Evolutionary conservation across 306 rosid genomes (phyloP).

Genomic region (Senna tora): DNA sequence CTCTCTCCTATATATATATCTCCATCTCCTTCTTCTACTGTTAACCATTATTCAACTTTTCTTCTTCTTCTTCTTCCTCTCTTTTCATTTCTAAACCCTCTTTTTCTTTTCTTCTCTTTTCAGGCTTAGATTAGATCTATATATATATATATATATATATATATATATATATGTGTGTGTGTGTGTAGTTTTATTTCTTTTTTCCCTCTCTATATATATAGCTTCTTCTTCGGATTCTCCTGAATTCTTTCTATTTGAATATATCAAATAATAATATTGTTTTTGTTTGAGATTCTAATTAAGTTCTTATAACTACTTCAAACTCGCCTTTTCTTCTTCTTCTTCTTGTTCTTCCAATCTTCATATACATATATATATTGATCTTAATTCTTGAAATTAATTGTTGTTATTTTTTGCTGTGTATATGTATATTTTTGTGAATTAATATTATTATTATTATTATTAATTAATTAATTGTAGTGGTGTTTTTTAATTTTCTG

Average conservation of each 20-base stretch:
- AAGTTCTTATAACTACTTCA: too few relatives aligned
- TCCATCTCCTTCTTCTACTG: constrained; percentile 39
- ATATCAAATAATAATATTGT: background rate
- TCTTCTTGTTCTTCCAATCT: background rate
- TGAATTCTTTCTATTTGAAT: constrained; percentile 19
- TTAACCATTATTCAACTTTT: constrained; percentile 39
- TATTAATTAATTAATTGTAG: too few relatives aligned
- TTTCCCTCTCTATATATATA: too few relatives aligned
- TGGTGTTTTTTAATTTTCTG: background rate
- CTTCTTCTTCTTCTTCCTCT: background rate
- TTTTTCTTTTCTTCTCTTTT: background rate
- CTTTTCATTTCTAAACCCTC: background rate
- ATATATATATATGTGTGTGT: too few relatives aligned
- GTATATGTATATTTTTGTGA: too few relatives aligned
- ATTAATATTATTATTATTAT: too few relatives aligned
- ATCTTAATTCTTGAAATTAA: too few relatives aligned
- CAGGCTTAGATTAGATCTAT: background rate
- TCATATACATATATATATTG: too few relatives aligned
- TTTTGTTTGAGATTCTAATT: too few relatives aligned
- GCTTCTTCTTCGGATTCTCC: background rate
- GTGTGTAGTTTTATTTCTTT: too few relatives aligned
- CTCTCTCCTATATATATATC: constrained; percentile 16
- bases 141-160: too few relatives aligned
- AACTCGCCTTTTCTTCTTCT: background rate
- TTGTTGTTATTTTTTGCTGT: too few relatives aligned